Evolutionary conservation across 2,329 filamentous ascomycete genomes (phyloP).

Genomic region (Plectosphaerella cucumerina): DNA sequence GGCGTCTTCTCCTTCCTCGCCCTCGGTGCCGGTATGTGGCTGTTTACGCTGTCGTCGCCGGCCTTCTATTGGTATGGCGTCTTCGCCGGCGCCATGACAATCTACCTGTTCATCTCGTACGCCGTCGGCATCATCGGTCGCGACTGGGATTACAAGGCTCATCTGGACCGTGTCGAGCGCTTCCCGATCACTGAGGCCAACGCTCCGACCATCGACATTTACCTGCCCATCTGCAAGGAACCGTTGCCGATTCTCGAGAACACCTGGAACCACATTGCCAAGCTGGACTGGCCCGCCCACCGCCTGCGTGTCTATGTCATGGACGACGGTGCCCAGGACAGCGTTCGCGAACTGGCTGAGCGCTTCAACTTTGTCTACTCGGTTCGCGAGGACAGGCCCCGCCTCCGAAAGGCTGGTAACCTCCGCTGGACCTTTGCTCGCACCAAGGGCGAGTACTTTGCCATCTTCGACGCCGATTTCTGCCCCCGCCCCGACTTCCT

Average conservation of each 20-base stretch:
- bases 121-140: conserved; percentile 31
- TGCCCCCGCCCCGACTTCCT: conserved; percentile 36
- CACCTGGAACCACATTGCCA: conserved; percentile 27
- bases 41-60: conserved; percentile 30
- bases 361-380: conserved; percentile 33
- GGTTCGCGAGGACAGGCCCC: conserved; percentile 33
- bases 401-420: conserved; percentile 37
- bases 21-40: conserved; percentile 37
- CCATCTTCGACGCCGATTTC: conserved; percentile 38
- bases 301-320: conserved; percentile 33
- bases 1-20: conserved; percentile 33
- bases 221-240: conserved; percentile 35
- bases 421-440: conserved; percentile 34
- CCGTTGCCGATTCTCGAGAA: conserved; percentile 33
- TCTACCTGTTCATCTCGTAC: conserved; percentile 36
- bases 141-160: conserved; percentile 30
- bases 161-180: conserved; percentile 23
- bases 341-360: conserved; percentile 23
- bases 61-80: conserved; percentile 32
- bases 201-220: conserved; percentile 34
- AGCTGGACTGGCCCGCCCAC: conserved; percentile 29
- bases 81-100: conserved; percentile 31
- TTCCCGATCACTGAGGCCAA: conserved; percentile 25
- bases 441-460: conserved; percentile 33
- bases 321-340: conserved; percentile 29